Conservation (phyloP, 352 stramenopile genomes). For the Phytophthora lateralis region DNA sequence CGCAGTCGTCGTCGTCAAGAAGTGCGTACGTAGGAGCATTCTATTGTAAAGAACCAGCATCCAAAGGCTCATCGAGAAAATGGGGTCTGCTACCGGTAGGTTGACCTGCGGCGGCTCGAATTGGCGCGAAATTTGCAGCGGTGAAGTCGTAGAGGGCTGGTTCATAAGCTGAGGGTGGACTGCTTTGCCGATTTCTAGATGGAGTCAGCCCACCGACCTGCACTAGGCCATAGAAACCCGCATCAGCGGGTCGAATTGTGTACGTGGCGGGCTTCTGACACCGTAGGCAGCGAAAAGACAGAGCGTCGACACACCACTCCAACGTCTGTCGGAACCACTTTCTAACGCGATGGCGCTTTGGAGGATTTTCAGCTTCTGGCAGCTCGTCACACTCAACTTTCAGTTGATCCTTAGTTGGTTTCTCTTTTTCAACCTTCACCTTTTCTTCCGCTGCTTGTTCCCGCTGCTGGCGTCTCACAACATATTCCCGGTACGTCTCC, state of each 20-base stretch:
- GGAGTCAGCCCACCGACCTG: not conserved
- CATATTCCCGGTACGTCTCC: not conserved
- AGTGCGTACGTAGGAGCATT: too few relatives aligned
- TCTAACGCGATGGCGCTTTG: not conserved
- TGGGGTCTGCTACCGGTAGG: too few relatives aligned
- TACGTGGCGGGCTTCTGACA: not conserved
- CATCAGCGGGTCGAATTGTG: not conserved
- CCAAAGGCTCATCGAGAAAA: too few relatives aligned
- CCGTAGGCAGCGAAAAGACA: conserved; percentile 3
- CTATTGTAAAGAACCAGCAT: too few relatives aligned
- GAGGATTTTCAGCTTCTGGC: not conserved
- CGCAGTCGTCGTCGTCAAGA: not conserved
- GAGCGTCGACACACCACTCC: not conserved
- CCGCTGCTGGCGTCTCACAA: too few relatives aligned
- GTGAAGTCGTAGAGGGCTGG: too few relatives aligned
- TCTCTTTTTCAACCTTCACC: not conserved
- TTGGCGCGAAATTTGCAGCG: too few relatives aligned
- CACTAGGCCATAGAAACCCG: not conserved
- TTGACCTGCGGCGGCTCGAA: too few relatives aligned
- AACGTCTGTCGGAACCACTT: not conserved
- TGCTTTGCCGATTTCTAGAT: not conserved
- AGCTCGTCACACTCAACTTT: not conserved
- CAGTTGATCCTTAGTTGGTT: not conserved
- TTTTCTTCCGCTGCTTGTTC: not conserved
- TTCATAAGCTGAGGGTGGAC: not conserved